These are phyloP conservation scores for Sphagnum tenellum DNA, from an alignment of 225 moss, liverwort and hornwort genomes.

Conservation along the genomic window DNA sequence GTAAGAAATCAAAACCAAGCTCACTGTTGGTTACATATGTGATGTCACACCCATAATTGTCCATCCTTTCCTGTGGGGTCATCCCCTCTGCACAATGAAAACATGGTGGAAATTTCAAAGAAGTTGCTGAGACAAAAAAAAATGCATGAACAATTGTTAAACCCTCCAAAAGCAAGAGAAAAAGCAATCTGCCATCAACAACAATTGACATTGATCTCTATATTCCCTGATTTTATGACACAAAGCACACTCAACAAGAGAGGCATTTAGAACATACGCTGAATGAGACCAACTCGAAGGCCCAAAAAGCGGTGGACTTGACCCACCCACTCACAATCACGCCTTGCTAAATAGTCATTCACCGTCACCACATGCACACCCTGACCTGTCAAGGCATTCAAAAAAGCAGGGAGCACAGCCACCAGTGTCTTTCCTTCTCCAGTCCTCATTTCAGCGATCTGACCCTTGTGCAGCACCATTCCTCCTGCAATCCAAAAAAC, in stretches of 20 bases:
- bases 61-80: conserved; percentile 68
- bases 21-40: conserved; percentile 98
- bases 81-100: conserved; percentile 68
- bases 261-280: conserved; percentile 43
- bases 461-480: conserved; percentile 83
- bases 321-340: conserved; percentile 99
- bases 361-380: conserved; percentile 98
- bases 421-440: conserved; percentile 98
- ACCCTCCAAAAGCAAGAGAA: too few relatives aligned
- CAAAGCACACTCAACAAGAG: neutral
- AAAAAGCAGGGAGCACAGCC: conserved; percentile 85
- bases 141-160: too few relatives aligned
- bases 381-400: conserved; percentile 69
- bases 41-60: conserved; percentile 73
- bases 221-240: too few relatives aligned
- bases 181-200: too few relatives aligned
- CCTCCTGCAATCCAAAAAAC: conserved; percentile 41
- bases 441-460: conserved; percentile 97
- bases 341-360: conserved; percentile 91
- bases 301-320: conserved; percentile 94
- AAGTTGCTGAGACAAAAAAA: too few relatives aligned
- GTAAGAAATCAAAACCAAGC: conserved; percentile 94
- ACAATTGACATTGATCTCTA: too few relatives aligned
- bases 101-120: neutral
- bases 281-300: conserved; percentile 88